phyloP scores from a whole-genome alignment of 257 asterid species.

The Craterostigma plantagineum region DNA sequence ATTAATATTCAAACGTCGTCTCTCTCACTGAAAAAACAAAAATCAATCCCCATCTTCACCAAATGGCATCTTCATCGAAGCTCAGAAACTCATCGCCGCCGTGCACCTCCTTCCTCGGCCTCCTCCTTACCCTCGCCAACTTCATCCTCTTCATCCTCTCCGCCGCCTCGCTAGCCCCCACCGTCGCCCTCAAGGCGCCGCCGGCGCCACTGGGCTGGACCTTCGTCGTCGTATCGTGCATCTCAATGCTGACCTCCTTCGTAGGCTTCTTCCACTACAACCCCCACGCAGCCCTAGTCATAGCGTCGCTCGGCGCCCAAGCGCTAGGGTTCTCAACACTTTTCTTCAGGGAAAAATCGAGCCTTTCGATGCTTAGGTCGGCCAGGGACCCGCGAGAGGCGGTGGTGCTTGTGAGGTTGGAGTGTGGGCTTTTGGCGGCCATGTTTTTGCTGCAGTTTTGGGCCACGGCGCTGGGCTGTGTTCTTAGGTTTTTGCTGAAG shows the following conservation, averaged over 20 bases:
- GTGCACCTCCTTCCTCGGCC: constrained; percentile 23
- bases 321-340: constrained; percentile 37
- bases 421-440: constrained; percentile 64
- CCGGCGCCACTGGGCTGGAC: constrained; percentile 65
- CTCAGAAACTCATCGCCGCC: constrained; percentile 25
- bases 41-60: too few relatives aligned
- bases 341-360: constrained; percentile 38
- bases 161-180: constrained; percentile 56
- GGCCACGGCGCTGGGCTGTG: constrained; percentile 30
- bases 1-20: constrained; percentile 1
- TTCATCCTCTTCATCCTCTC: constrained; percentile 63
- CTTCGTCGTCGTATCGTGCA: constrained; percentile 31
- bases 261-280: constrained; percentile 56
- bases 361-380: constrained; percentile 33
- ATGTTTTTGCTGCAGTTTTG: constrained; percentile 62
- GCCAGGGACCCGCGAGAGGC: constrained; percentile 51
- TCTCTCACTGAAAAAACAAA: too few relatives aligned
- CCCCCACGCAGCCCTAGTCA: constrained; percentile 42
- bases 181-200: constrained; percentile 35
- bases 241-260: constrained; percentile 40
- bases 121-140: constrained; percentile 48
- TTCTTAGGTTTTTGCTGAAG: constrained; percentile 39
- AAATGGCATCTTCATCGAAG: constrained; percentile 20
- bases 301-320: constrained; percentile 39
- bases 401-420: constrained; percentile 47